A percentile compares a stretch with the other conserved stretches of the same genome.
These are phyloP conservation scores for Rubus parviflorus DNA, from an alignment of 306 rosid genomes.

Conservation along the genomic window DNA sequence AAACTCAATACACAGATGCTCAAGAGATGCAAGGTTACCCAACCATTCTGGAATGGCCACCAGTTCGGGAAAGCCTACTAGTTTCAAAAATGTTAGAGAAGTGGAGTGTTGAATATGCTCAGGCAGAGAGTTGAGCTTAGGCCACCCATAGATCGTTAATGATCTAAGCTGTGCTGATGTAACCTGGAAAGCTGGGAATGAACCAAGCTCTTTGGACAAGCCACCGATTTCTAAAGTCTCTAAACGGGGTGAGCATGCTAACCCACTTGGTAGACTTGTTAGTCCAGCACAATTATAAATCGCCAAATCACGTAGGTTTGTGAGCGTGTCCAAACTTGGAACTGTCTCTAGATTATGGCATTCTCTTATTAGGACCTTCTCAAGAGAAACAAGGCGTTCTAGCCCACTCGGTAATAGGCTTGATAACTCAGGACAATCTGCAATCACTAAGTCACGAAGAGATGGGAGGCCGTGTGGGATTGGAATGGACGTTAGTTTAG, in stretches of 20 bases:
- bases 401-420: too few species aligned
- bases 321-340: neutral
- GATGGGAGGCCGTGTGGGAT: too few species aligned
- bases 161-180: too few species aligned
- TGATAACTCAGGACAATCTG: too few species aligned
- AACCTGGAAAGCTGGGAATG: neutral
- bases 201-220: neutral
- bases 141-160: too few species aligned
- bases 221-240: neutral
- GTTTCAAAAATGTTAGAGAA: neutral
- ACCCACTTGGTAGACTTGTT: neutral
- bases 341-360: neutral
- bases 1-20: fast-evolving
- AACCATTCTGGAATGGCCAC: neutral
- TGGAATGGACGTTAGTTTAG: too few species aligned
- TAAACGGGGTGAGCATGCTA: neutral
- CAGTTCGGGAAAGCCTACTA: neutral
- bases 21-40: neutral
- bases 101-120: constrained; percentile 1
- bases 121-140: neutral
- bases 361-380: too few species aligned
- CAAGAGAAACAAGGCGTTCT: too few species aligned
- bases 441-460: too few species aligned
- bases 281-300: too few species aligned
- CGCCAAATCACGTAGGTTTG: neutral